A percentile compares a stretch with the other conserved stretches of the same genome.
Evolutionary conservation across 2,329 filamentous ascomycete species (phyloP).

Genomic region (Graphium sp.): DNA sequence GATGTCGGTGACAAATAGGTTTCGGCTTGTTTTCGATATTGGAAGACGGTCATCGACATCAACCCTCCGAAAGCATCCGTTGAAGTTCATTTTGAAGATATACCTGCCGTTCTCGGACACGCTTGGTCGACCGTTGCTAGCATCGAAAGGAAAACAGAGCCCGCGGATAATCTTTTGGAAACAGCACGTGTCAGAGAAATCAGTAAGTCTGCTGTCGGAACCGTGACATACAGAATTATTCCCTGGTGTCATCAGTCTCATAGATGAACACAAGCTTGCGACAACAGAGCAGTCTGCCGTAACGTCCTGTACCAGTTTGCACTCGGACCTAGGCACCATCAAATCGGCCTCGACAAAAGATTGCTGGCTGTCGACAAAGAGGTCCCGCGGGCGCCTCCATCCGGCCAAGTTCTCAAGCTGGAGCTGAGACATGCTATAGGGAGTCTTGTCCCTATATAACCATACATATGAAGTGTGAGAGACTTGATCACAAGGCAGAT

Average conservation of each 20-base stretch:
- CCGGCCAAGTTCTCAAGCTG: conserved; percentile 64
- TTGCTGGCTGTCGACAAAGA: conserved; percentile 25
- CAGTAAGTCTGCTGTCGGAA: no score
- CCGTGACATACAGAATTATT: conserved; percentile 41
- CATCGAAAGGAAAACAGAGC: conserved; percentile 61
- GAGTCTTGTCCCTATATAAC: conserved; percentile 43
- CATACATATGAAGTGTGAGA: conserved; percentile 8
- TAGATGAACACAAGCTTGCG: conserved; percentile 75
- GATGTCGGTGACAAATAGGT: conserved; percentile 76
- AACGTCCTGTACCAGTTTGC: conserved; percentile 87
- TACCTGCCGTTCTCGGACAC: conserved; percentile 76
- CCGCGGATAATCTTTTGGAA: conserved; percentile 60
- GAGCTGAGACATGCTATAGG: conserved; percentile 54
- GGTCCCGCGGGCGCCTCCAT: conserved; percentile 65
- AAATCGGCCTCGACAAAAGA: conserved; percentile 30
- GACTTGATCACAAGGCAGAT: conserved; percentile 4
- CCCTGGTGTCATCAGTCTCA: conserved; percentile 51
- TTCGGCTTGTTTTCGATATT: conserved; percentile 53
- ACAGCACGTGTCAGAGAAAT: no score
- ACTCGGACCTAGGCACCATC: conserved; percentile 39
- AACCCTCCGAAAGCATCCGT: conserved; percentile 78
- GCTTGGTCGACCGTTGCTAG: conserved; percentile 33
- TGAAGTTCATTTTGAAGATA: conserved; percentile 84
- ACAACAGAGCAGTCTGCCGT: conserved; percentile 96
- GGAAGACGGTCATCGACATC: conserved; percentile 81